Base-by-base conservation (phyloP, 306 rosid genomes). In the Fagus sylvatica region DNA sequence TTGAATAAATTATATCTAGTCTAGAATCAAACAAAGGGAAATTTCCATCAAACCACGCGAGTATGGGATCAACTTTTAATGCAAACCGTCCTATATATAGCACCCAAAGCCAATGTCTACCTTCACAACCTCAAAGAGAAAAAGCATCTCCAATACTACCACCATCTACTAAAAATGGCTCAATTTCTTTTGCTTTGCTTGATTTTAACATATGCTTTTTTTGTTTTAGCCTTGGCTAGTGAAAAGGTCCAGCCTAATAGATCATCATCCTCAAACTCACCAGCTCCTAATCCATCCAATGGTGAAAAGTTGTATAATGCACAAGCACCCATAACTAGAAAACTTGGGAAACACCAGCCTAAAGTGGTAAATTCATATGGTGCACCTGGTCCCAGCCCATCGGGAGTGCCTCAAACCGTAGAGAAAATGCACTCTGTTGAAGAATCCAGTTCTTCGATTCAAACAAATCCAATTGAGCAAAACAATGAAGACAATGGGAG, bases 261-360 rank as follows among this genome's bases (percentile, higher is more conserved):
- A 9, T 34, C 42, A 69, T 22, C 70, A 54, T 32, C 48, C 22
- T n/a, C 80, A 4, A 62, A 8, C 61, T 60, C 83, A 79, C 76
- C 86, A 34, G 76, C 74, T 3, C 49, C 55, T 74, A 43, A 34
- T 42, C 76, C 85, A 51, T 49, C 53, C 49, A 22, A 3, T 54
- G 10, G 49, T 32, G 67, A 53, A 37, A 34, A 4, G 6, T 16
- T 30, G 59, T 46, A 68, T 54, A 77, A 60, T 33, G 79, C 74
- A 9, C 65, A 72, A 74, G 56, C 84, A 33, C 73, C 84, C 2
- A 34, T 48, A 37, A 74, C 53, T 33, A 89, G 98, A 42, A 94
- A 94, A 66, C 75, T 88, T 57, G 96, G 97, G 28, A 89, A 80
- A 68, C 88, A 85, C 86, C 79, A 80, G 36, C 46, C 40, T n/a